Base-by-base conservation (phyloP, 495 filamentous ascomycete species). In the Halenospora varia region DNA sequence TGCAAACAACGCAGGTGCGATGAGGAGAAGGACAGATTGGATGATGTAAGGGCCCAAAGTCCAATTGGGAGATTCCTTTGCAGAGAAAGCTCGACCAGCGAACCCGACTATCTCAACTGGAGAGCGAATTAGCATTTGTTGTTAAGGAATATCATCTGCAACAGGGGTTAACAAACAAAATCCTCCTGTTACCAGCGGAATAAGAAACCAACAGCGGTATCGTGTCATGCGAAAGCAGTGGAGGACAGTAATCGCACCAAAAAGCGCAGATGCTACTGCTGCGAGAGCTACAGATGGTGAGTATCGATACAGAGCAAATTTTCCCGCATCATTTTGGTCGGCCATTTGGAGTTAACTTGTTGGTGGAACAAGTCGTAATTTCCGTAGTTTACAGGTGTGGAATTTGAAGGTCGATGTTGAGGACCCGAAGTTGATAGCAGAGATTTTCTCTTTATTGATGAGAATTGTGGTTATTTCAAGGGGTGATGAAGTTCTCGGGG, bases 151-250 rank as follows among this genome's bases (percentile, higher is more conserved):
- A 53, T 4, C 17, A 35, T 35, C 13, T 35, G 29, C 29, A 35
- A 35, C 17, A 52, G 15, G 24, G 35, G 13, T 13, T 17, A 13
- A 73, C 76, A 56, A 70, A 85, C 82, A 82, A 15, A 76, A 42
- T 23, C 79, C 75, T 18, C 82, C 84, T 13, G 86, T 60, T 3
- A 81, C 26, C 17, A 87, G 71, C 0, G 85, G 76, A 11, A 77
- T 77, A 39, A 87, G 78, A 63, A 80, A 87, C 78, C 78, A 86
- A 3, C 74, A 77, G 46, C 70, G 71, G 11, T 66, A 72, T 20
- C 65, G 71, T 41, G 75, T 47, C 8, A 86, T 59, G 50, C 82
- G 76, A 46, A 66, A 75, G 42, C 66, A 17, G 58, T 88, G 85
- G 4, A 69, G 56, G 4, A 70, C 18, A 9, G 79, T 65, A 0